A percentile compares a stretch with the other conserved stretches of the same genome.
Conservation (phyloP, 2,329 filamentous ascomycete genomes). For the Alternaria sp. region DNA sequence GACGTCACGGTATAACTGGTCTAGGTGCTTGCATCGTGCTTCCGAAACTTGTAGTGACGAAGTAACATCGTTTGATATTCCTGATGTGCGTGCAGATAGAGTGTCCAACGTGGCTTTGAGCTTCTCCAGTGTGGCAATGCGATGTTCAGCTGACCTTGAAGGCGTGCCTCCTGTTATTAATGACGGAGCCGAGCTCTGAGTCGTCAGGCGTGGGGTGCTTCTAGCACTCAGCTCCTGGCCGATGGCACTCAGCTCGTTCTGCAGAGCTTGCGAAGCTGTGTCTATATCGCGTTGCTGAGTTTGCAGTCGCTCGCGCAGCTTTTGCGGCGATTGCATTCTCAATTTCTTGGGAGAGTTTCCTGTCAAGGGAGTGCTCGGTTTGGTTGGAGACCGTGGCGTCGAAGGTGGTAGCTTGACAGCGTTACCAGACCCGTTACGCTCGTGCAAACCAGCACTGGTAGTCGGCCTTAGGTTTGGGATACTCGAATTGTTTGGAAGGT, state of each 20-base stretch:
- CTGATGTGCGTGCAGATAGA: slow-evolving; percentile 42
- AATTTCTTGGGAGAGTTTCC: slow-evolving; percentile 40
- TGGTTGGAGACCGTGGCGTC: slow-evolving; percentile 41
- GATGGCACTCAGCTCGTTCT: slow-evolving; percentile 80
- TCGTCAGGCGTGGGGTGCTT: slow-evolving; percentile 41
- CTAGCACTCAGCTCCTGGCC: slow-evolving; percentile 74
- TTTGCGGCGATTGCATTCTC: slow-evolving; percentile 68
- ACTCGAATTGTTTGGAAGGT: slow-evolving; percentile 37
- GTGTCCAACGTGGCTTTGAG: slow-evolving; percentile 60
- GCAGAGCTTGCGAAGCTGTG: slow-evolving; percentile 72
- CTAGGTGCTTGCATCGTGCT: slow-evolving; percentile 79
- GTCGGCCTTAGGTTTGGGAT: slow-evolving; percentile 60
- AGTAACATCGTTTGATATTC: slow-evolving; percentile 75
- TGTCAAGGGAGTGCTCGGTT: slow-evolving; percentile 26
- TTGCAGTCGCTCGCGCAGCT: slow-evolving; percentile 81
- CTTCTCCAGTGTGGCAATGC: slow-evolving; percentile 72
- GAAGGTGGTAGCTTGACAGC: slow-evolving; percentile 66
- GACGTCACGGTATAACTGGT: slow-evolving; percentile 87
- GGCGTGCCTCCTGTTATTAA: slow-evolving; percentile 26
- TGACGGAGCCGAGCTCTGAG: slow-evolving; percentile 40
- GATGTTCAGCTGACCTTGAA: slow-evolving; percentile 57
- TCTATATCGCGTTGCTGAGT: slow-evolving; percentile 79
- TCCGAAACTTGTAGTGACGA: slow-evolving; percentile 76
- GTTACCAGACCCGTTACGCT: slow-evolving; percentile 60
- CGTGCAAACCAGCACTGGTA: slow-evolving; percentile 56